Evolutionary conservation across 2,329 filamentous ascomycete species (phyloP), one percentile per base, ranked within the genome.

Genomic region (Cladophialophora chaetospira): DNA sequence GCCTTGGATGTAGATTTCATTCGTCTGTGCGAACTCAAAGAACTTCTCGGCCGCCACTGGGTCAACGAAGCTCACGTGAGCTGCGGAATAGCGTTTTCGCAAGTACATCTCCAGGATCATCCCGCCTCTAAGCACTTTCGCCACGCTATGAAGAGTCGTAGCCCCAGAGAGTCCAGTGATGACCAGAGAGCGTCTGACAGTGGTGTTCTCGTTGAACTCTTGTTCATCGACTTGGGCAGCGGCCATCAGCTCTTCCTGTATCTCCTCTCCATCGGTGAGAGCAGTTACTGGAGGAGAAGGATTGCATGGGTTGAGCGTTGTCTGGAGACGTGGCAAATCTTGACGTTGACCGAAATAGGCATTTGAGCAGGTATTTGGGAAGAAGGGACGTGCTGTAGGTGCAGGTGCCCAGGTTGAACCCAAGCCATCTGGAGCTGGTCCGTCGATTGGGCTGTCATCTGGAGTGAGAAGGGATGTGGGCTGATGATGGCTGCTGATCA

Each of bases 31-130:
- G 70, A 89, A 79, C 0, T 82, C 77, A 46, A 86, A 77, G 68
- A 91, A 94, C 0, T 82, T 79, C 25, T 75, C 72, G n/a, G 87
- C 87, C 55, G 84, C 80, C 17, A 78, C 75, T 29, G 81, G 81
- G 48, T 85, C 78, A 5, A 89, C 75, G 68, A 94, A 94, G 0
- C 89, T 89, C 1, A 94, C 77, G 38, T 79, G 81, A 3, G 84
- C 88, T 42, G 75, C 76, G 28, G 81, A 81, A 49, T 90, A 85
- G 38, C 80, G 72, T 6, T 65, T 68, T 28, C 84, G 82, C 45
- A 91, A 64, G 63, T 82, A 87, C 36, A 93, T 75, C 61, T 91
- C 87, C 9, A 92, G 71, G 9, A 95, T 65, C 61, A 82, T 77
- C 1, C 89, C 90, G 21, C 90, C 89, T 56, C 86, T 84, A 49